These are phyloP conservation scores for Fusarium paranaense DNA, from an alignment of 2,329 filamentous ascomycete species.

Conservation along the genomic window DNA sequence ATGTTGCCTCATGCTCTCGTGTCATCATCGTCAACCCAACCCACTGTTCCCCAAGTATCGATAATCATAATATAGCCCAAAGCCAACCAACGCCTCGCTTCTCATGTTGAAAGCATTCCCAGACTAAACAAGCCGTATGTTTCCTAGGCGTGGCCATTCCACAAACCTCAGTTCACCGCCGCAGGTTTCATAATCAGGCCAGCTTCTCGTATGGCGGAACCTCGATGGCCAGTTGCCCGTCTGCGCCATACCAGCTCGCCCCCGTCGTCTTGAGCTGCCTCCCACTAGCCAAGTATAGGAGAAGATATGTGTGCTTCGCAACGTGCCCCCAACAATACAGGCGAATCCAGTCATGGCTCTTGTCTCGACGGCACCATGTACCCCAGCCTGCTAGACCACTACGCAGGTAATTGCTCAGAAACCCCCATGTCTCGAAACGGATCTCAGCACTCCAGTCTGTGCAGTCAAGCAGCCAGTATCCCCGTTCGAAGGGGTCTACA, in stretches of 20 bases:
- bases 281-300: slow-evolving; percentile 79
- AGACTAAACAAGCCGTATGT: not conserved
- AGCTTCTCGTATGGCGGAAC: slow-evolving; percentile 44
- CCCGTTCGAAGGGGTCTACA: slow-evolving; percentile 73
- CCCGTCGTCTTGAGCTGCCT: slow-evolving; percentile 69
- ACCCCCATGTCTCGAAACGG: slow-evolving; percentile 70
- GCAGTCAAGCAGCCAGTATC: slow-evolving; percentile 79
- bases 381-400: slow-evolving; percentile 75
- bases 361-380: slow-evolving; percentile 65
- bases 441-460: slow-evolving; percentile 61
- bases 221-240: slow-evolving; percentile 64
- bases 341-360: slow-evolving; percentile 61
- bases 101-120: not conserved
- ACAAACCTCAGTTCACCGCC: not conserved
- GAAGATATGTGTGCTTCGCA: slow-evolving; percentile 77
- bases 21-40: not conserved
- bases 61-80: slow-evolving; percentile 1
- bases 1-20: not conserved
- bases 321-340: slow-evolving; percentile 85
- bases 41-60: not conserved
- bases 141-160: too few relatives aligned
- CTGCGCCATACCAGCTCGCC: slow-evolving; percentile 74
- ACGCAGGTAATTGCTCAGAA: slow-evolving; percentile 69
- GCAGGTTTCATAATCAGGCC: not conserved
- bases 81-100: slow-evolving; percentile 33